phyloP scores from a whole-genome alignment of 2,329 filamentous ascomycete genomes.

The Lasiodiplodia citricola region DNA sequence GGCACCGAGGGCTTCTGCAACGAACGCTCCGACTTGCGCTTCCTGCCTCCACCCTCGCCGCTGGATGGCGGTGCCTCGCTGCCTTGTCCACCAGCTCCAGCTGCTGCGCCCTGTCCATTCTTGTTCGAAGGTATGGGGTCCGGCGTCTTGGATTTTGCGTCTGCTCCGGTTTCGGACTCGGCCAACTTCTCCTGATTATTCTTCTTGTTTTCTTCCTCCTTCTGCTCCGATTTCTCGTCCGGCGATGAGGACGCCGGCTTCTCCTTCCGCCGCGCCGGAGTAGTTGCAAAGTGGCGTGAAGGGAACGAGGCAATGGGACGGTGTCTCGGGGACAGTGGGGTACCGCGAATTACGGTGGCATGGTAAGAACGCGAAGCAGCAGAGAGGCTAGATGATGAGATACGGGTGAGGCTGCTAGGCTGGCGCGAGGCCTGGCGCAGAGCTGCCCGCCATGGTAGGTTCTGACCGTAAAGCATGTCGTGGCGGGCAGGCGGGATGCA shows the following conservation, averaged over 20 bases:
- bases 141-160: conserved; percentile 54
- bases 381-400: neutral
- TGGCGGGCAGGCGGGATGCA: conserved; percentile 13
- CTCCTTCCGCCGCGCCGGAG: conserved; percentile 51
- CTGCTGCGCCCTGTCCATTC: conserved; percentile 65
- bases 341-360: neutral
- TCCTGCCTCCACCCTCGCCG: conserved; percentile 68
- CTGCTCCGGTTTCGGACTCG: conserved; percentile 46
- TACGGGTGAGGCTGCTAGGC: conserved; percentile 32
- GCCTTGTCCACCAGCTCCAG: conserved; percentile 64
- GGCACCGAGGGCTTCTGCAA: conserved; percentile 88
- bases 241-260: conserved; percentile 57
- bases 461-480: conserved; percentile 67
- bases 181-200: conserved; percentile 47
- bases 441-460: conserved; percentile 68
- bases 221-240: conserved; percentile 53
- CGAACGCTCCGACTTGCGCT: conserved; percentile 70
- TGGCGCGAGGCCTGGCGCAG: conserved; percentile 57
- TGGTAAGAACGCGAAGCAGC: conserved; percentile 20
- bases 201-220: conserved; percentile 47
- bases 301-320: conserved; percentile 40
- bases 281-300: conserved; percentile 38
- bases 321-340: conserved; percentile 38
- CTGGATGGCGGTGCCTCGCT: conserved; percentile 42
- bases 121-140: conserved; percentile 59